phyloP scores from a whole-genome alignment of 768 basidiomycete species.

The Lactarius evosmus region DNA sequence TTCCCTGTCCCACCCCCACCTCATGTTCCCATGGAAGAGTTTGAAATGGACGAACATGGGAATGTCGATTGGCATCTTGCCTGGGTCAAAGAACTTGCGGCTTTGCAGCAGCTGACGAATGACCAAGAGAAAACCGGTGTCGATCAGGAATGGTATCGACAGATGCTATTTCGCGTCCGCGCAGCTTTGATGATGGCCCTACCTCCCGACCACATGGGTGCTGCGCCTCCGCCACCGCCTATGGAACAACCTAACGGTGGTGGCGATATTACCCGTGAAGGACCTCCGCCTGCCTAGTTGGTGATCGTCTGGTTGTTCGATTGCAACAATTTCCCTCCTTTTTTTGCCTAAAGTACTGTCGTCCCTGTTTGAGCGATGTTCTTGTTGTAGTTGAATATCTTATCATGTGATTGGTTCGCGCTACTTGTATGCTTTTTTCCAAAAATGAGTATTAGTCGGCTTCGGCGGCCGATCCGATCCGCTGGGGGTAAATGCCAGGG shows the following conservation, averaged over 20 bases:
- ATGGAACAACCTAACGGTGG: conserved; percentile 23
- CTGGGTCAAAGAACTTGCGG: conserved; percentile 77
- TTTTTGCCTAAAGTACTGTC: neutral
- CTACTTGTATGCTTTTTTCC: neutral
- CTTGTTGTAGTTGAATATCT: conserved; percentile 6
- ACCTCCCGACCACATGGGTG: conserved; percentile 23
- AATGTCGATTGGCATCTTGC: conserved; percentile 76
- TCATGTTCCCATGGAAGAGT: conserved; percentile 58
- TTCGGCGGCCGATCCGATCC: conserved; percentile 10
- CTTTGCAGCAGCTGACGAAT: conserved; percentile 68
- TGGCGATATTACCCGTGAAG: conserved; percentile 25
- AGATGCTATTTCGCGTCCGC: conserved; percentile 81
- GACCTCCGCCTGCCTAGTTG: conserved; percentile 25
- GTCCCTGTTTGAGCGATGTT: conserved; percentile 4
- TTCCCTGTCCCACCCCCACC: conserved; percentile 61
- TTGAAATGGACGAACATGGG: conserved; percentile 75
- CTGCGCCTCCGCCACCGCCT: conserved; percentile 23
- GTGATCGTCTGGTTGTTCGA: neutral
- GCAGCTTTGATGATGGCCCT: conserved; percentile 57
- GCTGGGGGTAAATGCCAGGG: neutral
- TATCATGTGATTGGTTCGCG: neutral
- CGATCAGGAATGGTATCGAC: conserved; percentile 80
- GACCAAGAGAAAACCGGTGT: conserved; percentile 82
- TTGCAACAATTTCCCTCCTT: neutral
- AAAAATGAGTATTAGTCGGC: conserved; percentile 4